A percentile compares a stretch with the other conserved stretches of the same genome.
These are phyloP conservation scores for Sisymbrium irio DNA, from an alignment of 345 rosid species.

Conservation along the genomic window DNA sequence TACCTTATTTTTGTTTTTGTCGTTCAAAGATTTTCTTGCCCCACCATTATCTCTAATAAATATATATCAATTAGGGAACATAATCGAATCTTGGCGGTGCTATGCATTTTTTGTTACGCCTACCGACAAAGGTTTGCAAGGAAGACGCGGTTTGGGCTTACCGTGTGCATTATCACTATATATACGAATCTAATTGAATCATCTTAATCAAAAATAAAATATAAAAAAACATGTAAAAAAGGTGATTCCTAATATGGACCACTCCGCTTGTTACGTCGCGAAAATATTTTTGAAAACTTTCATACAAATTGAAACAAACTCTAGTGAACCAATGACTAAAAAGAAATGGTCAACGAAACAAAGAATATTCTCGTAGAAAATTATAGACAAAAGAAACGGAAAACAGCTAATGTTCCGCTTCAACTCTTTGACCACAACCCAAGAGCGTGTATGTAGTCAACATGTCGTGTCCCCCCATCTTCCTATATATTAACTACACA, in stretches of 20 bases:
- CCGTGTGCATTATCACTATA: neutral
- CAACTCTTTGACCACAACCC: slow-evolving; percentile 4
- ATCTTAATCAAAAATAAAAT: neutral
- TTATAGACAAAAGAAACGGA: neutral
- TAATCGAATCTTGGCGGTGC: neutral
- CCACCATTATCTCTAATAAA: neutral
- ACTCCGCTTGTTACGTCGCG: neutral
- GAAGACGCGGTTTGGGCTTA: neutral
- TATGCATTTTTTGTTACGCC: neutral
- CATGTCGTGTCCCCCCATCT: neutral
- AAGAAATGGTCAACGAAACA: neutral
- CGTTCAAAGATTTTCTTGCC: neutral
- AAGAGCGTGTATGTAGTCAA: neutral
- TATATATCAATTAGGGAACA: neutral
- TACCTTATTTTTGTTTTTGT: too few species aligned
- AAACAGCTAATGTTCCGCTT: neutral
- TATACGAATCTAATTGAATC: neutral
- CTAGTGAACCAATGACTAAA: neutral
- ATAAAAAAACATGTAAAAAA: neutral
- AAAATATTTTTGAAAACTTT: neutral
- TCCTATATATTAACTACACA: neutral
- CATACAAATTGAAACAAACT: neutral
- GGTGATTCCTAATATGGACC: neutral
- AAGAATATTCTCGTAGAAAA: neutral
- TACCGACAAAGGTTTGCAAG: neutral